Base-by-base conservation (phyloP, 768 basidiomycete genomes). In the Daedaleopsis sinensis region DNA sequence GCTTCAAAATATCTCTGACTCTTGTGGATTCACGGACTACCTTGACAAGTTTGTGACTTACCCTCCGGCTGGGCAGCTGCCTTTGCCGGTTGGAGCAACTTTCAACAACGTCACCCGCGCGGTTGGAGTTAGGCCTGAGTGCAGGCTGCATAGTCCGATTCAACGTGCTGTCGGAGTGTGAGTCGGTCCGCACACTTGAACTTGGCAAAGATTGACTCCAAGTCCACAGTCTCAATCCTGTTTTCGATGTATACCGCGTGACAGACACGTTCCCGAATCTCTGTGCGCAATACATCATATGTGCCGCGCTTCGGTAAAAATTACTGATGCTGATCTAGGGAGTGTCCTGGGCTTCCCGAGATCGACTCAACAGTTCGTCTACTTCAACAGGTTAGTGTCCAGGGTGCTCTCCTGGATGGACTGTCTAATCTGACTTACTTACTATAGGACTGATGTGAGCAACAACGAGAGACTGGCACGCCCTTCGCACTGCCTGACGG, bases 261-360 rank as follows among this genome's bases (percentile, higher is more conserved):
- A 80, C 82, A 13, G 84, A 86, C 65, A 83, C 82, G 7, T 79
- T 71, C 51, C 71, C 80, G 58, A 32, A 52, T 32, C 32, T 64
- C 15, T 54, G 64, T 66, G n/a, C 3, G 44, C 24, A 1, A 55
- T 56, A 62, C 1, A 6, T 12, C 23, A 11, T 66, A n/a, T 67
- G 35, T 58, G 5, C 12, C 51, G 9, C 36, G 39, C 18, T 42
- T 18, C 18, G 12, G 47, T 16, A 32, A 5, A 7, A 52, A 39
- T n/a, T n/a, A 24, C 47, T 49, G 47, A 23, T 21, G 21, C 15
- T 5, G 2, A 11, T 23, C 72, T 84, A n/a, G 90, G 88, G 89
- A 89, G 90, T 62, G 89, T 91, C 2, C 83, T 91, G 37, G 90
- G 89, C n/a, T 90, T 88, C 81, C 89, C 89, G 80, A 66, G 71